These are phyloP conservation scores for Chaetomium strumarium DNA, from an alignment of 2,329 filamentous ascomycete genomes.

Conservation along the genomic window DNA sequence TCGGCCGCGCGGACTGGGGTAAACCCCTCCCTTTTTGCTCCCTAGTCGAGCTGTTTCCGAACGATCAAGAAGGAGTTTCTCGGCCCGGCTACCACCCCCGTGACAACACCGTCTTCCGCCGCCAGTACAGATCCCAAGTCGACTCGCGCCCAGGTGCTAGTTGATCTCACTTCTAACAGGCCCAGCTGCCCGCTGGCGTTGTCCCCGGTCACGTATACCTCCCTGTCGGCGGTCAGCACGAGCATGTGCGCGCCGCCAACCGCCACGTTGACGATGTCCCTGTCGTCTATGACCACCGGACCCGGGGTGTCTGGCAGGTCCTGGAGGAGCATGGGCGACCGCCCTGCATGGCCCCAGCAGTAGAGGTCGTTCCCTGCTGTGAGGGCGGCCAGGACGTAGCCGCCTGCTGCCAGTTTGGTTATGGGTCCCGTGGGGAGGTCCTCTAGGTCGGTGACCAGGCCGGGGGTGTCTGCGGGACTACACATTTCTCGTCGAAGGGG, in stretches of 20 bases:
- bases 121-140: slow-evolving; percentile 9
- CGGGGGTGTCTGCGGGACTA: slow-evolving; percentile 43
- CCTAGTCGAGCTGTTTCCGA: slow-evolving; percentile 16
- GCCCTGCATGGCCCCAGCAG: slow-evolving; percentile 49
- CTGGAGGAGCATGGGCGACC: slow-evolving; percentile 28
- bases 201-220: slow-evolving; percentile 50
- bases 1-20: slow-evolving; percentile 7
- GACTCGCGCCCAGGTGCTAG: slow-evolving; percentile 33
- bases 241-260: slow-evolving; percentile 56
- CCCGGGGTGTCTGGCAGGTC: slow-evolving; percentile 32
- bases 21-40: slow-evolving; percentile 1
- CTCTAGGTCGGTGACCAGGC: slow-evolving; percentile 42
- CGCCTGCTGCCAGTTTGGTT: slow-evolving; percentile 48
- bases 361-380: slow-evolving; percentile 55
- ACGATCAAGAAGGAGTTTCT: slow-evolving; percentile 45
- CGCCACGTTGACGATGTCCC: slow-evolving; percentile 51
- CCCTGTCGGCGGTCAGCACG: slow-evolving; percentile 43
- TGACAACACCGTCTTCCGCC: slow-evolving; percentile 17
- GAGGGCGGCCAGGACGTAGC: slow-evolving; percentile 53
- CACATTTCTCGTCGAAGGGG: neutral
- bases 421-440: slow-evolving; percentile 48
- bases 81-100: slow-evolving; percentile 44
- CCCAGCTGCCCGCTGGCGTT: slow-evolving; percentile 58
- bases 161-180: slow-evolving; percentile 25
- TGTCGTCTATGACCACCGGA: slow-evolving; percentile 42